phyloP scores from a whole-genome alignment of 805 yeast species.

The Brettanomyces anomalus region DNA sequence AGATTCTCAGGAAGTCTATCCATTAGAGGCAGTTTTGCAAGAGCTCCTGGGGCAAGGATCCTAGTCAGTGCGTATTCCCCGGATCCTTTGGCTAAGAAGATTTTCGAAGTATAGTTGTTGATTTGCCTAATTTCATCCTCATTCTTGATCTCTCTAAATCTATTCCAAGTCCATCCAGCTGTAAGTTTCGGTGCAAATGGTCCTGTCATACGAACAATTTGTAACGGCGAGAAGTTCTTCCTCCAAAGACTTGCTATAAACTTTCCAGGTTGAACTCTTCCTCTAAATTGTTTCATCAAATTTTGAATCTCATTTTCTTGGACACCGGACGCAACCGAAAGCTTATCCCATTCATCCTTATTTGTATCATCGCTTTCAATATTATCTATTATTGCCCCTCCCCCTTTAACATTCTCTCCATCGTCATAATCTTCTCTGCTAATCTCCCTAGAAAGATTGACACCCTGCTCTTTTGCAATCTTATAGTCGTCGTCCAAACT shows the following conservation, averaged over 20 bases:
- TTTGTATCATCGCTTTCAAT: conserved; percentile 4
- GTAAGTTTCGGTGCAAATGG: conserved; percentile 45
- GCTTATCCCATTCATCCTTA: conserved; percentile 4
- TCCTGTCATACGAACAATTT: conserved; percentile 39
- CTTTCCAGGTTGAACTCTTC: conserved; percentile 26
- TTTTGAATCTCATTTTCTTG: conserved; percentile 1
- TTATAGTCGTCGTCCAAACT: conserved; percentile 10
- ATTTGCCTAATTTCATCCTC: conserved; percentile 29
- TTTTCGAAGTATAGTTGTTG: conserved; percentile 46
- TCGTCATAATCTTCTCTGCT: conserved; percentile 5
- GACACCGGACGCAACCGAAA: conserved; percentile 5
- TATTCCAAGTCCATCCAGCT: conserved; percentile 45
- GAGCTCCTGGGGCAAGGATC: conserved; percentile 48
- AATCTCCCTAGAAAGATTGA: conserved; percentile 26
- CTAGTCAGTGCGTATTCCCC: conserved; percentile 61
- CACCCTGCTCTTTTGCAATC: conserved; percentile 18
- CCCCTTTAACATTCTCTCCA: background rate
- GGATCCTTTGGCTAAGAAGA: conserved; percentile 46
- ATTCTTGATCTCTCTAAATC: conserved; percentile 28
- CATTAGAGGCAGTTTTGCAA: conserved; percentile 46
- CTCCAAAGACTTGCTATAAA: conserved; percentile 41
- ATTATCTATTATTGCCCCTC: conserved; percentile 2
- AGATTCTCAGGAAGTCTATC: conserved; percentile 39
- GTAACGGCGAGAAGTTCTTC: conserved; percentile 44
- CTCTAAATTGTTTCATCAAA: conserved; percentile 19